Evolutionary conservation across 768 basidiomycete genomes (phyloP), one percentile per base, ranked within the genome.

Genomic region (Rhizopogon rudus): DNA sequence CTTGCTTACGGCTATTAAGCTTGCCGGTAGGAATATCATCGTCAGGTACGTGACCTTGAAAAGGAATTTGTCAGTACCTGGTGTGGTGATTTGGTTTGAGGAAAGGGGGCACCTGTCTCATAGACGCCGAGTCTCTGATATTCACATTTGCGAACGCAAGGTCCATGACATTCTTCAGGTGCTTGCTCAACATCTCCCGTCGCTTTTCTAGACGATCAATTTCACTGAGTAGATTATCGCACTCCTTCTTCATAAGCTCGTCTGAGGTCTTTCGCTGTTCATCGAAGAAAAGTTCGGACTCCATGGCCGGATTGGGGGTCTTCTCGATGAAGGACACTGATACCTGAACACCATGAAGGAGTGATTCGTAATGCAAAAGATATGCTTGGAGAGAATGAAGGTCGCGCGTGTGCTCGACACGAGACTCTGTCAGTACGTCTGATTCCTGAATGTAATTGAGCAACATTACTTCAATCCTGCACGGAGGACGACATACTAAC

Each of bases 1-100:
- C 6, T 29, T 29, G 9, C 68, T 57, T 25, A 73, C 72, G 0
- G 71, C 59, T 37, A 67, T 42, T 44, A 85, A 80, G 14, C 76
- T 76, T 2, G 80, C 77, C 0, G 84, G 84, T 7, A 85, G 68
- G 64, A 84, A 86, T n/a, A 83, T 62, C 81, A 84, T 84, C 0
- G 82, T 81, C 1, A 86, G 66, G 57, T 82, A 83, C 0, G 81
- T 61, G n/a, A 69, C 66, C 68, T 69, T 33, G 8, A 20, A 20
- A 17, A 5, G 17, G 29, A 17, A 8, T 5, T 29, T 1, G 12
- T 54, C 28, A 31, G n/a, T 12, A 2, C 31, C 6, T 16, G 29
- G 6, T 29, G 13, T 3, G 28, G 1, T 64, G 17, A 73, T 72
- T 52, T 74, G 74, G 54, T 8, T 44, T 6, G 17, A 51, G 17